These are phyloP conservation scores for Phialemonium atrogriseum DNA, from an alignment of 2,329 filamentous ascomycete species.

Conservation along the genomic window DNA sequence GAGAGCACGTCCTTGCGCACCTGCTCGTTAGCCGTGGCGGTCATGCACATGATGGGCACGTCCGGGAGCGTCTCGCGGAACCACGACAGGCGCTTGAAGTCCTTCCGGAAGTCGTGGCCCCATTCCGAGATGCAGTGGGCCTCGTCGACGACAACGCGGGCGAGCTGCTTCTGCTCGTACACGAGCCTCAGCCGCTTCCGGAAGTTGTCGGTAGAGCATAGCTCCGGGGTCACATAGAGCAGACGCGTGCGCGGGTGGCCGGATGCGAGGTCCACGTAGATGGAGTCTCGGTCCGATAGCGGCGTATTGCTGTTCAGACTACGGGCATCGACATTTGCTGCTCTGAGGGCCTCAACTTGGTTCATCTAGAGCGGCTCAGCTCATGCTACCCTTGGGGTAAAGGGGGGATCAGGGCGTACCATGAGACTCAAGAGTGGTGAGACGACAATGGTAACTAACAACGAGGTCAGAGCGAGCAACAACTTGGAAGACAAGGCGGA, in stretches of 20 bases:
- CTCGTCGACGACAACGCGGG: slow-evolving; percentile 83
- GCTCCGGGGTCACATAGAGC: slow-evolving; percentile 89
- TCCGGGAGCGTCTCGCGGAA: slow-evolving; percentile 75
- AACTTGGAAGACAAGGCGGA: slow-evolving; percentile 12
- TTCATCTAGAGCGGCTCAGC: no score
- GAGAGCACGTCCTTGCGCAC: slow-evolving; percentile 77
- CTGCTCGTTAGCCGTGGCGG: slow-evolving; percentile 76
- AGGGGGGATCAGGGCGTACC: slow-evolving; percentile 35
- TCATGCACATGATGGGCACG: slow-evolving; percentile 87
- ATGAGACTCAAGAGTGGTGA: slow-evolving; percentile 85
- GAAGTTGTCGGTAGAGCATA: slow-evolving; percentile 71
- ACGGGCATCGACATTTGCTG: slow-evolving; percentile 68
- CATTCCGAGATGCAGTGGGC: slow-evolving; percentile 97
- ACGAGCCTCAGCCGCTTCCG: slow-evolving; percentile 66
- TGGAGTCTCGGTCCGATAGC: slow-evolving; percentile 52
- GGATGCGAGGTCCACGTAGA: slow-evolving; percentile 75
- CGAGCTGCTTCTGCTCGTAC: slow-evolving; percentile 74
- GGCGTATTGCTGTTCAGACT: slow-evolving; percentile 82
- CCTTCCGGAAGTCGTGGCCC: slow-evolving; percentile 94
- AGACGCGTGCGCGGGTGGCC: slow-evolving; percentile 78
- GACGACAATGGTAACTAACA: slow-evolving; percentile 87
- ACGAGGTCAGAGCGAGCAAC: no score
- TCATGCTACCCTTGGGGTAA: no score
- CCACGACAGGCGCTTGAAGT: slow-evolving; percentile 81
- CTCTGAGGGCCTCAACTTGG: slow-evolving; percentile 73